phyloP scores from a whole-genome alignment of 768 basidiomycete species.

The Lactifluus subvellereus region DNA sequence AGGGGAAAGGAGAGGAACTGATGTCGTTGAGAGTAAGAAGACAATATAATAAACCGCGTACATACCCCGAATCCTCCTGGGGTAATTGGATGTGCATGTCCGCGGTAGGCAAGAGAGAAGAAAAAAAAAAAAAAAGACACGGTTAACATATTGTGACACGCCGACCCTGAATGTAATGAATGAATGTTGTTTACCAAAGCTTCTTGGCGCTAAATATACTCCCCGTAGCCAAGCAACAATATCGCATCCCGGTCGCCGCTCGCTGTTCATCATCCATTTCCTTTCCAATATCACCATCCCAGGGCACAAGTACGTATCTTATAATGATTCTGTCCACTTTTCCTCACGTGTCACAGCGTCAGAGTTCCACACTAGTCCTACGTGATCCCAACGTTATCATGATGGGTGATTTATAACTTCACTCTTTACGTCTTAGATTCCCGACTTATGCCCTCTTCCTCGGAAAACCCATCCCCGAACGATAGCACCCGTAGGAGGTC shows the following conservation, averaged over 20 bases:
- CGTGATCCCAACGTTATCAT: neutral
- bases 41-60: constrained; percentile 12
- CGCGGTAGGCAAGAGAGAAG: neutral
- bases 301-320: neutral
- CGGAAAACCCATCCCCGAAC: neutral
- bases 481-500: no score
- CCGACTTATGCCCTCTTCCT: neutral
- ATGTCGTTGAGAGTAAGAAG: neutral
- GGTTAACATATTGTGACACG: neutral
- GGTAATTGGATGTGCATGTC: constrained; percentile 15
- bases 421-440: neutral
- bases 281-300: neutral
- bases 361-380: no score
- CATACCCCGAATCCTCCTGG: constrained; percentile 12
- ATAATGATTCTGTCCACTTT: no score
- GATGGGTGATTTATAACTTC: neutral
- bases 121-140: neutral
- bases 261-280: neutral
- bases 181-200: neutral
- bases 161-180: constrained; percentile 3
- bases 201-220: neutral
- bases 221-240: constrained; percentile 12
- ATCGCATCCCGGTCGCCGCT: neutral
- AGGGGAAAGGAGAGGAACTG: constrained; percentile 2
- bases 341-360: neutral